Conservation (phyloP, 2,329 filamentous ascomycete genomes). For the Colletotrichum sp. region DNA sequence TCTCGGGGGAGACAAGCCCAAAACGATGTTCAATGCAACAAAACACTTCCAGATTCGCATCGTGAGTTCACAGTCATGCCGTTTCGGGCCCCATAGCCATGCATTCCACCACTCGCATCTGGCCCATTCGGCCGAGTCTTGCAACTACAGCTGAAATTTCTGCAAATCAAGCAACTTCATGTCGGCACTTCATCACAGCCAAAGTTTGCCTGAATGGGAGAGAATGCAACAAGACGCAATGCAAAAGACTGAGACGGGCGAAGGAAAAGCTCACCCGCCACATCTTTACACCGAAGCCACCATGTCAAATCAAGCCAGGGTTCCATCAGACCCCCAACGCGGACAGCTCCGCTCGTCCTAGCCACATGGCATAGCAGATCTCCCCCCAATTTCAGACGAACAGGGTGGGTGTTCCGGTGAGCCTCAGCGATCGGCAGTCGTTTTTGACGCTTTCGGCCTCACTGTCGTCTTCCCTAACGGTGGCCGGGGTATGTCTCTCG, state of each 20-base stretch:
- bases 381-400: background rate
- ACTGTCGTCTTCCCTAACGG: background rate
- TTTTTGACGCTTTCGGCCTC: background rate
- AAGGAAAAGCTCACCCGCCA: background rate
- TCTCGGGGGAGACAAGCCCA: background rate
- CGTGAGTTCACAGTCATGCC: no score
- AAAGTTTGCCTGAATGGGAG: fast-evolving
- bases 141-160: background rate
- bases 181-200: background rate
- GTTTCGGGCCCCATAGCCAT: background rate
- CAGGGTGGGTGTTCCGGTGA: background rate
- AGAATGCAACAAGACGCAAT: background rate
- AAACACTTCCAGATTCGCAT: background rate
- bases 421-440: background rate
- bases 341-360: background rate
- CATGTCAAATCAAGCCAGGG: background rate
- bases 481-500: background rate
- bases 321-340: background rate
- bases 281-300: background rate
- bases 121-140: background rate
- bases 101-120: background rate
- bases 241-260: background rate
- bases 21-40: background rate
- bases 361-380: background rate
- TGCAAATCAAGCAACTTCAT: background rate